phyloP scores from a whole-genome alignment of 331 rosid genomes.

The Stylosanthes scabra region DNA sequence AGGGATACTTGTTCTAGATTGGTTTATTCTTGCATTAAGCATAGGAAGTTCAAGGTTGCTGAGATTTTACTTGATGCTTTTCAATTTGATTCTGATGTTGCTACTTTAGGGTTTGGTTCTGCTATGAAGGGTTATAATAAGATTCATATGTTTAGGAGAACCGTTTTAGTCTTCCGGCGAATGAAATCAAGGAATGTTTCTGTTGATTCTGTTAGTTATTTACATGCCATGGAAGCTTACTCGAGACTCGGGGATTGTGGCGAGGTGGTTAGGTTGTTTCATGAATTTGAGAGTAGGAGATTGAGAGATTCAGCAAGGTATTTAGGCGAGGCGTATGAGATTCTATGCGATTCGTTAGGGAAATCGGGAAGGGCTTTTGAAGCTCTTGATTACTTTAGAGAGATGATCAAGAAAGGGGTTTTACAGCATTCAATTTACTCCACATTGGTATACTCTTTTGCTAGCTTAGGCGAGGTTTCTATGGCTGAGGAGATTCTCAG shows the following conservation, averaged over 20 bases:
- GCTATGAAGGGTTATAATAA: slow-evolving; percentile 68
- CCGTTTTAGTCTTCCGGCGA: slow-evolving; percentile 46
- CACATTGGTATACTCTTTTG: slow-evolving; percentile 61
- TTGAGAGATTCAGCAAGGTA: slow-evolving; percentile 36
- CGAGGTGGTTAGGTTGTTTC: slow-evolving; percentile 52
- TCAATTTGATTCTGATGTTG: slow-evolving; percentile 39
- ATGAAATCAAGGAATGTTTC: slow-evolving; percentile 45
- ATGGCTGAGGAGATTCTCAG: slow-evolving; percentile 57
- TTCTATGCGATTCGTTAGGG: slow-evolving; percentile 56
- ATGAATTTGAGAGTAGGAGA: slow-evolving; percentile 45
- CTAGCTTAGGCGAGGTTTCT: slow-evolving; percentile 49
- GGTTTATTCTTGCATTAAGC: slow-evolving; percentile 58
- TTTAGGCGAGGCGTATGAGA: slow-evolving; percentile 49
- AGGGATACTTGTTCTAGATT: slow-evolving; percentile 56
- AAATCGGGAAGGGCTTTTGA: slow-evolving; percentile 60
- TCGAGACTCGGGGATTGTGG: slow-evolving; percentile 51
- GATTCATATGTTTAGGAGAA: slow-evolving; percentile 76
- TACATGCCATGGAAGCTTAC: slow-evolving; percentile 65
- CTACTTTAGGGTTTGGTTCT: slow-evolving; percentile 52
- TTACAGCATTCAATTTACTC: slow-evolving; percentile 56
- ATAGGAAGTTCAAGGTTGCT: slow-evolving; percentile 65
- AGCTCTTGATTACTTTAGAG: slow-evolving; percentile 64
- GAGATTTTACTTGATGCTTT: slow-evolving; percentile 53
- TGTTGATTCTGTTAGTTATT: slow-evolving; percentile 56
- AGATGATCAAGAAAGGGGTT: slow-evolving; percentile 49